Base-by-base conservation (phyloP, 345 rosid species). In the Turnera subulata region DNA sequence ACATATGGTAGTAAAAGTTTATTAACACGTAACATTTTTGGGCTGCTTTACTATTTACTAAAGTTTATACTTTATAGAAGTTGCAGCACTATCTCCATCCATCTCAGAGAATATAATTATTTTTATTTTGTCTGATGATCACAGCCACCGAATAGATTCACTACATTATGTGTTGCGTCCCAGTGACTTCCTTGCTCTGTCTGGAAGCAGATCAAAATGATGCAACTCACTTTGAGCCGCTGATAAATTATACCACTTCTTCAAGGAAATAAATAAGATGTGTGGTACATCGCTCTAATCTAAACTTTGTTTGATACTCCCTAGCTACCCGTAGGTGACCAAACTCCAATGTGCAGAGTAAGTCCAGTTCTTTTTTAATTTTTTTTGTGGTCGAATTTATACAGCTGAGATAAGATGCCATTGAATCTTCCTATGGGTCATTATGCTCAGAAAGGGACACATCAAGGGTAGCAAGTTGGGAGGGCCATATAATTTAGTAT, bases 321-420 rank as follows among this genome's bases (percentile, higher is more conserved):
- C 37, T 22, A 0, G 14, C 6, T 6, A 12, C 6, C n/a, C n/a
- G n/a, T n/a, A 55, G 26, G 35, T 29, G 35, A 29, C 35, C 35
- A 29, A 29, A 29, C 35, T 8, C 35, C 35, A 29, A 29, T 4
- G 35, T 29, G 35, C 35, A 29, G 6, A 21, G n/a, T 7, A 11
- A 21, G 4, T 33, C 16, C 24, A 32, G 15, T 26, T 42, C 2
- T 11, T 20, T 21, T 0, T 19, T 7, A 13, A n/a, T 25, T n/a
- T 22, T 22, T 38, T 29, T n/a, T 58, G 37, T 62, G 29, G 22
- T n/a, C 19, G 55, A 56, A 18, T 23, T 16, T 19, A n/a, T 11
- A 37, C 66, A 39, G 66, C 57, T 66, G 75, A 72, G 76, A 67
- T 63, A 25, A 60, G 71, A 63, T 40, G 61, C 57, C 66, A 49